These are phyloP conservation scores for Mesembryanthemum crystallinum DNA, from an alignment of 148 eudicot species.

Conservation along the genomic window DNA sequence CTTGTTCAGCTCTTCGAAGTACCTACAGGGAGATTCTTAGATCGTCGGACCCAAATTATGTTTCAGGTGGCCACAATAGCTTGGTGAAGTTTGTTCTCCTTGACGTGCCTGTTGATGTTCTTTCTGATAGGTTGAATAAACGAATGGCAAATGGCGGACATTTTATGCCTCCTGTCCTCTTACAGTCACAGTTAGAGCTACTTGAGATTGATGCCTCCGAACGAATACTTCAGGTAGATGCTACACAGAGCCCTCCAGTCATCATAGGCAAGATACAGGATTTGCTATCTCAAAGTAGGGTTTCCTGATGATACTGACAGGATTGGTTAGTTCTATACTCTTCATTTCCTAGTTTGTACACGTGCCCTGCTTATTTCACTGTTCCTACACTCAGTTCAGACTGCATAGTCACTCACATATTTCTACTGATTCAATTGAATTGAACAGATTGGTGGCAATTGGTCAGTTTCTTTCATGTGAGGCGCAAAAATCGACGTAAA, in stretches of 20 bases:
- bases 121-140: conserved; percentile 58
- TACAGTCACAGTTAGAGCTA: conserved; percentile 77
- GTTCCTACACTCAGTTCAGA: background rate
- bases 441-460: background rate
- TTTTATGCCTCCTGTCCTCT: conserved; percentile 79
- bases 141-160: conserved; percentile 63
- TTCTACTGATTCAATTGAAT: background rate
- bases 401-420: too few relatives aligned
- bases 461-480: too few relatives aligned
- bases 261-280: conserved; percentile 39
- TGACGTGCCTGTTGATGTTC: conserved; percentile 53
- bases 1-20: conserved; percentile 82
- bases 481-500: too few relatives aligned
- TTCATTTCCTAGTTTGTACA: background rate
- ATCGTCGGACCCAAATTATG: conserved; percentile 50
- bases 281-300: conserved; percentile 15
- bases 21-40: conserved; percentile 70
- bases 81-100: conserved; percentile 68
- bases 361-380: background rate
- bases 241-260: conserved; percentile 45
- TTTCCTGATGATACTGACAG: background rate
- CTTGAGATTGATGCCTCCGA: conserved; percentile 78
- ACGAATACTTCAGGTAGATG: conserved; percentile 71
- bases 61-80: conserved; percentile 22
- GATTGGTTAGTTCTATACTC: background rate